Evolutionary conservation across 768 basidiomycete genomes (phyloP), one percentile per base, ranked within the genome.

Genomic region (Termitomyces sp.): DNA sequence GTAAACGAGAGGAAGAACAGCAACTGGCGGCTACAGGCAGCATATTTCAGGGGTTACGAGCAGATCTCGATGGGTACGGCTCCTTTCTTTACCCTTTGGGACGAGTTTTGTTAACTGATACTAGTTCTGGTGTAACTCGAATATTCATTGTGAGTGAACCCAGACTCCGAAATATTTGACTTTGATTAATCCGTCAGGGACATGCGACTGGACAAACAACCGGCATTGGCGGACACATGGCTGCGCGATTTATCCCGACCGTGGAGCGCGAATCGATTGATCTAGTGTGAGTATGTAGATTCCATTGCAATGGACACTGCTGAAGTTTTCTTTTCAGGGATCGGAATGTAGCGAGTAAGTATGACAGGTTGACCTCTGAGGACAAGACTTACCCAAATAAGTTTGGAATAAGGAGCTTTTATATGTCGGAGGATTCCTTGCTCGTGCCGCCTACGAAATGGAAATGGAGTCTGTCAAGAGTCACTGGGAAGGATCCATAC

Each of bases 251-350:
- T 65, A 95, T 98, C 53, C 91, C 94, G 10, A 98, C 95, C 0
- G 95, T 98, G 7, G 96, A 98, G 68, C 82, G 96, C 57, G 96
- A 98, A 71, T 89, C 89, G 0, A 88, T 95, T 58, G 94, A 92
- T 69, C 74, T 95, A 29, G 87, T 93, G 87, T 91, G 64, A 69
- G 85, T 67, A 53, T 36, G 10, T 45, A 44, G 43, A 41, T 36
- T 23, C 25, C 15, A 12, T 42, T 36, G 36, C 47, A 10, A 54
- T 49, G 36, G 3, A 27, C 29, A 44, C 36, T 54, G 48, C 18
- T 58, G 5, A 51, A 48, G 3, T 27, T 40, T 53, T 39, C 20
- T 7, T 53, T 15, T 23, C 47, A 92, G 89, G 64, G 93, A 96
- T 68, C 83, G 86, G 43, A 86, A 90, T 66, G 91, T 91, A 23